These are phyloP conservation scores for Cerrena zonata DNA, from an alignment of 1,284 basidiomycete species.

Conservation along the genomic window DNA sequence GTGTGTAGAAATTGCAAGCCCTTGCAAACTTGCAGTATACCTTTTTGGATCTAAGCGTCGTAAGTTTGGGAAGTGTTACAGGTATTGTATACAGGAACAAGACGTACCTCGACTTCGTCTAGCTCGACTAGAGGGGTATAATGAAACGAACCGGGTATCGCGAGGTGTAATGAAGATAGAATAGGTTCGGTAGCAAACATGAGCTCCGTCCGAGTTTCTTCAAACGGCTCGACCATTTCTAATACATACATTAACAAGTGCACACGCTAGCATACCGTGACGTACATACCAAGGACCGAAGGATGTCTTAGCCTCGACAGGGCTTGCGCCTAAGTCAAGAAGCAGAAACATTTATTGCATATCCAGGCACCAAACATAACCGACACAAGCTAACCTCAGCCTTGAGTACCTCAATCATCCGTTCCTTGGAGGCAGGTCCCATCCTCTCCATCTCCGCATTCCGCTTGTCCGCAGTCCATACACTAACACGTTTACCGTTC, in stretches of 20 bases:
- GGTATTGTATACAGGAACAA: background rate
- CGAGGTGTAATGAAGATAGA: constrained; percentile 70
- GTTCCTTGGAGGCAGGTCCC: constrained; percentile 58
- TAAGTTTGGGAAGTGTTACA: constrained; percentile 1
- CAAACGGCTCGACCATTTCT: constrained; percentile 98
- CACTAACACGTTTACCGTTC: constrained; percentile 79
- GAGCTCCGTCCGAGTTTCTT: constrained; percentile 84
- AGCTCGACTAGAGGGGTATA: constrained; percentile 60
- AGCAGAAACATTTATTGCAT: constrained; percentile 6
- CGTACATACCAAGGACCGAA: constrained; percentile 72
- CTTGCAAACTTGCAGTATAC: constrained; percentile 88
- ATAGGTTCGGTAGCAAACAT: constrained; percentile 91
- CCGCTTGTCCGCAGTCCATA: constrained; percentile 87
- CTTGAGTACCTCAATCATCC: constrained; percentile 77
- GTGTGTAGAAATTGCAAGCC: constrained; percentile 89
- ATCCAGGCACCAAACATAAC: constrained; percentile 4
- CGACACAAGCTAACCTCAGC: constrained; percentile 60
- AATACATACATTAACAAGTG: constrained; percentile 1
- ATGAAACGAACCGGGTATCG: constrained; percentile 61
- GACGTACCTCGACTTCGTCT: constrained; percentile 82
- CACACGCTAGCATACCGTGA: background rate
- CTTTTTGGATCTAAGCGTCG: constrained; percentile 84
- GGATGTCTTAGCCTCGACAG: constrained; percentile 87
- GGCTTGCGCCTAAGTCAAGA: constrained; percentile 64
- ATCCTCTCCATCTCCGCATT: constrained; percentile 68